Evolutionary conservation across 192 early-diverging fungal genomes (phyloP).

Genomic region (Diversispora eburnea): DNA sequence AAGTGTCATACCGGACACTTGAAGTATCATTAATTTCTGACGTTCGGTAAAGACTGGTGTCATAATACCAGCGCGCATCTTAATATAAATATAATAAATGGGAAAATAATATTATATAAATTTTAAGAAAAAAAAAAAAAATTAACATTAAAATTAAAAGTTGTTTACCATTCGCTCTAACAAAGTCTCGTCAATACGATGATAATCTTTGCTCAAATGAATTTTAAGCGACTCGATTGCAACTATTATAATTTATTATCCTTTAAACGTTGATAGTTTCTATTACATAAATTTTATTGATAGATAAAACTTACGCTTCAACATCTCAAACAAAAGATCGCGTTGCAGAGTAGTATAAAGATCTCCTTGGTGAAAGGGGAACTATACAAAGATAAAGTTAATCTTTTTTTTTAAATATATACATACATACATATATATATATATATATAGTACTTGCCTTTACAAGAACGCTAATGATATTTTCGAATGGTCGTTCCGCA

Average conservation of each 20-base stretch:
- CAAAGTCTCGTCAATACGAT: constrained; percentile 55
- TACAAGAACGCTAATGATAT: constrained; percentile 40
- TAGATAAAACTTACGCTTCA: constrained; percentile 41
- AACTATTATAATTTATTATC: constrained; percentile 34
- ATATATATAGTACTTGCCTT: neutral
- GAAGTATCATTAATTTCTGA: constrained; percentile 64
- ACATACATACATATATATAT: neutral
- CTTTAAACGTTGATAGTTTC: neutral
- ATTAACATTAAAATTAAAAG: constrained; percentile 45
- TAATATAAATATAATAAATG: constrained; percentile 41
- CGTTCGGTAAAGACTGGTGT: constrained; percentile 72
- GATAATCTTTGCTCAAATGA: constrained; percentile 56
- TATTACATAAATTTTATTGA: neutral
- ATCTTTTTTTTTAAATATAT: neutral
- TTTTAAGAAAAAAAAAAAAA: constrained; percentile 45
- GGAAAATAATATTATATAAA: neutral
- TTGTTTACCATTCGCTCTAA: constrained; percentile 55
- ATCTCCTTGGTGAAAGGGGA: constrained; percentile 69
- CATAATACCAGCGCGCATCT: constrained; percentile 62
- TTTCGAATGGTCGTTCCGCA: constrained; percentile 73
- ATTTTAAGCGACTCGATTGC: constrained; percentile 60
- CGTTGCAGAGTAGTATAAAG: constrained; percentile 60
- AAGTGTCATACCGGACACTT: constrained; percentile 33
- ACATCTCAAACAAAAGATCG: constrained; percentile 70
- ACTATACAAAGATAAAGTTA: constrained; percentile 53